These are phyloP conservation scores for Agaricus blazei DNA, from an alignment of 768 basidiomycete species.

Conservation along the genomic window DNA sequence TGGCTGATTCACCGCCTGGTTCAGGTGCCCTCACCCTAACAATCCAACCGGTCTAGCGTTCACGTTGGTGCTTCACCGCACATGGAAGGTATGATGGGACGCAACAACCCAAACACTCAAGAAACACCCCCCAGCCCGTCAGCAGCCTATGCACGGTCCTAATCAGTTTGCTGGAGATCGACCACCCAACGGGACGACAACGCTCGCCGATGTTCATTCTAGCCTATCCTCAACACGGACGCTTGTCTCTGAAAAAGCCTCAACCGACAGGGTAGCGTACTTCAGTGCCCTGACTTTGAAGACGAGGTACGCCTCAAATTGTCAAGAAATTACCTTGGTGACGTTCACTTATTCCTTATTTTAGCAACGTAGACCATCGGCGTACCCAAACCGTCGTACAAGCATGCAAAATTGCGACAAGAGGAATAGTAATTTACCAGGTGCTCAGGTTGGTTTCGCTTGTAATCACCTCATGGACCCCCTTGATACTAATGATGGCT, in stretches of 20 bases:
- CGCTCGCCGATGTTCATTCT: slow-evolving; percentile 43
- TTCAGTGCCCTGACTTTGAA: slow-evolving; percentile 31
- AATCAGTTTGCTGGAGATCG: slow-evolving; percentile 38
- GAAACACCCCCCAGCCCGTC: slow-evolving; percentile 24
- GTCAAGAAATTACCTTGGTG: neutral
- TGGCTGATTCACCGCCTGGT: slow-evolving; percentile 57
- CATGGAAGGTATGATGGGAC: slow-evolving; percentile 33
- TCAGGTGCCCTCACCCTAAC: slow-evolving; percentile 18
- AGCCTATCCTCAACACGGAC: slow-evolving; percentile 56
- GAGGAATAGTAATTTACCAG: slow-evolving; percentile 57
- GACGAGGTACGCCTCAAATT: slow-evolving; percentile 52
- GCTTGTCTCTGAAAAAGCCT: slow-evolving; percentile 19
- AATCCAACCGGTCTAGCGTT: slow-evolving; percentile 40
- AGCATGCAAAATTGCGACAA: slow-evolving; percentile 27
- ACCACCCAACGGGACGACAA: slow-evolving; percentile 57
- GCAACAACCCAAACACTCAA: slow-evolving; percentile 23
- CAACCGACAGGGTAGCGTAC: slow-evolving; percentile 43
- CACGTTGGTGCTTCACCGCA: slow-evolving; percentile 49
- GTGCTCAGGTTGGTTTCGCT: slow-evolving; percentile 44
- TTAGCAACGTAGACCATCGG: slow-evolving; percentile 31
- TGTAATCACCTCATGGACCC: neutral
- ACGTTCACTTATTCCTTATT: neutral
- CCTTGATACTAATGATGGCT: slow-evolving; percentile 2
- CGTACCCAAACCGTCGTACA: slow-evolving; percentile 5
- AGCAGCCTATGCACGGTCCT: slow-evolving; percentile 17